Evolutionary conservation across 2,329 filamentous ascomycete genomes (phyloP).

Genomic region (Calonectria naviculata): DNA sequence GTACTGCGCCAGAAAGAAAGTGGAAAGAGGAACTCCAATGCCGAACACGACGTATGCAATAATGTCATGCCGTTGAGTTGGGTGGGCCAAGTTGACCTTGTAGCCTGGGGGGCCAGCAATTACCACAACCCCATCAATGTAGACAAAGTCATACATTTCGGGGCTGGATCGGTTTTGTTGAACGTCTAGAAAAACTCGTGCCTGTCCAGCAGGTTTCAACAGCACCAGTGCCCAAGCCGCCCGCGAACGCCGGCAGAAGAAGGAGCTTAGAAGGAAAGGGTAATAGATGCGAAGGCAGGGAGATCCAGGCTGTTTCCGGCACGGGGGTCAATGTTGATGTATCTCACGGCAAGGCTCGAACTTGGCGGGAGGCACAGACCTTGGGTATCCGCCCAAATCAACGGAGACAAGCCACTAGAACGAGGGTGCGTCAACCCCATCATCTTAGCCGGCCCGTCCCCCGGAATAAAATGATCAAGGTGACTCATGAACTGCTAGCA

Average conservation of each 20-base stretch:
- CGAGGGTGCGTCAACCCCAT: not conserved
- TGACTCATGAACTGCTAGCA: not conserved
- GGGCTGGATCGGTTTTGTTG: not conserved
- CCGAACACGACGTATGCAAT: constrained; percentile 38
- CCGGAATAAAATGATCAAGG: not conserved
- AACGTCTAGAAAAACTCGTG: not conserved
- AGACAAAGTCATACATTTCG: not conserved
- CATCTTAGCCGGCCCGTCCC: not conserved
- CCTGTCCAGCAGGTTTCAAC: not conserved
- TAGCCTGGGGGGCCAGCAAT: constrained; percentile 41
- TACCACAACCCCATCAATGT: constrained; percentile 37
- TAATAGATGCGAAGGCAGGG: not conserved
- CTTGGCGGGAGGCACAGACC: not conserved
- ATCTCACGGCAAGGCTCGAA: not conserved
- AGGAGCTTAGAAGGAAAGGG: not conserved
- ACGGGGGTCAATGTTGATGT: not conserved
- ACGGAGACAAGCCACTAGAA: not conserved
- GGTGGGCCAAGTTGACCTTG: constrained; percentile 44
- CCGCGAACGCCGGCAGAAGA: not conserved
- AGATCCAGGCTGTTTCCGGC: not conserved
- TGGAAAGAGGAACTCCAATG: constrained; percentile 19
- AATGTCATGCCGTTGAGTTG: constrained; percentile 24
- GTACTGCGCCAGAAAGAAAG: constrained; percentile 36
- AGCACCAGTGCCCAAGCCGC: no score
- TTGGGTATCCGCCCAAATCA: not conserved